Evolutionary conservation across 352 stramenopile genomes (phyloP).

Genomic region (Aphanomyces astaci): DNA sequence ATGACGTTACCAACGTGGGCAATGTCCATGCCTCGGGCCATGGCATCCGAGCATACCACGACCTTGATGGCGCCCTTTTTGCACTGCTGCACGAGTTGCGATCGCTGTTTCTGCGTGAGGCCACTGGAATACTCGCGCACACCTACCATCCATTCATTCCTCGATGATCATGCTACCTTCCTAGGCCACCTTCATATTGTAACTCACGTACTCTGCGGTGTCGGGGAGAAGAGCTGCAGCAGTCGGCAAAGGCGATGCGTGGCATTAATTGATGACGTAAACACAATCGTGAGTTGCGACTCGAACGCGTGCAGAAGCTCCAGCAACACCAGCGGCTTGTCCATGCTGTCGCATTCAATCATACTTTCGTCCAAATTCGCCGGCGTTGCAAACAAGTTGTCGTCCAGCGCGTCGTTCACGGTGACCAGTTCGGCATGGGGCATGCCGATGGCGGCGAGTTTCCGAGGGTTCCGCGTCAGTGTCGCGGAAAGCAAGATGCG

Average conservation of each 20-base stretch:
- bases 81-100: conserved; percentile 65
- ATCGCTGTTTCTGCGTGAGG: conserved; percentile 74
- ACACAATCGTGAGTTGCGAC: conserved; percentile 87
- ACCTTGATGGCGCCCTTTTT: conserved; percentile 55
- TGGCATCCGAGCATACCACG: conserved; percentile 88
- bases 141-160: conserved; percentile 30
- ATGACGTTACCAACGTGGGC: conserved; percentile 87
- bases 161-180: too few relatives aligned
- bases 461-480: conserved; percentile 94
- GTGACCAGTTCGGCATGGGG: conserved; percentile 93
- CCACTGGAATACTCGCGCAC: conserved; percentile 77
- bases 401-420: conserved; percentile 31
- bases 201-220: conserved; percentile 7
- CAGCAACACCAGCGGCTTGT: conserved; percentile 93
- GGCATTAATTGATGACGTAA: conserved; percentile 94
- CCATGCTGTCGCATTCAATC: conserved; percentile 89
- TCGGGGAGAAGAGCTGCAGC: conserved; percentile 74
- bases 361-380: conserved; percentile 79
- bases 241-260: conserved; percentile 93
- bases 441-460: conserved; percentile 91
- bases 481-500: conserved; percentile 97
- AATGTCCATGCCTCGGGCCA: conserved; percentile 92
- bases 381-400: conserved; percentile 73
- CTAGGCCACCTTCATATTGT: not conserved
- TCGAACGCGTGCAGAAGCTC: conserved; percentile 83